Evolutionary conservation across 257 asterid species (phyloP).

Genomic region (Solanum appendiculatum): DNA sequence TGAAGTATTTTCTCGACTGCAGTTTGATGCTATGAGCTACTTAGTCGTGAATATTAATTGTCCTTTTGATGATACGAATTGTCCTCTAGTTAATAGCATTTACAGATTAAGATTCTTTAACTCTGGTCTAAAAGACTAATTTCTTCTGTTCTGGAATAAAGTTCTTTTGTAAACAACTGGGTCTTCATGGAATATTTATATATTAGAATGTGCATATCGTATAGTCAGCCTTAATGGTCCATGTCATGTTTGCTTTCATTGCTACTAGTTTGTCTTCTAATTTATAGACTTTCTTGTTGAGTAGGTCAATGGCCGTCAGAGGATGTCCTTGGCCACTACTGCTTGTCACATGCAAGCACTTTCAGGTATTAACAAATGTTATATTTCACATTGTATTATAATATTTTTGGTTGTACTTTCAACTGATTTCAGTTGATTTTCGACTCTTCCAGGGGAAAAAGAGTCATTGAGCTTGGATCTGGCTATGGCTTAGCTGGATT

Average conservation of each 20-base stretch:
- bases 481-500: conserved; percentile 96
- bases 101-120: neutral
- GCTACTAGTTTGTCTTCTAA: neutral
- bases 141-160: neutral
- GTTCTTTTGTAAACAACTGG: neutral
- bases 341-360: conserved; percentile 38
- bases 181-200: neutral
- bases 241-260: neutral
- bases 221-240: neutral
- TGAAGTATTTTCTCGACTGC: neutral
- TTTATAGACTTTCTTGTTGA: conserved; percentile 6
- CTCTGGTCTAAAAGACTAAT: neutral
- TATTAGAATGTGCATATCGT: neutral
- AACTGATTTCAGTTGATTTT: neutral
- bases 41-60: neutral
- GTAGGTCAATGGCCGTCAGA: conserved; percentile 99
- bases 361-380: conserved; percentile 45
- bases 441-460: conserved; percentile 43
- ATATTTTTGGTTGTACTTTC: neutral
- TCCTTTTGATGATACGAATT: neutral
- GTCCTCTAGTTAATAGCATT: neutral
- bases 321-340: conserved; percentile 80
- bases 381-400: neutral
- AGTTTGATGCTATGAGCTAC: neutral
- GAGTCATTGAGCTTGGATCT: conserved; percentile 85